Base-by-base conservation (phyloP, 176 grass and related monocot genomes). In the Oryza meyeriana region DNA sequence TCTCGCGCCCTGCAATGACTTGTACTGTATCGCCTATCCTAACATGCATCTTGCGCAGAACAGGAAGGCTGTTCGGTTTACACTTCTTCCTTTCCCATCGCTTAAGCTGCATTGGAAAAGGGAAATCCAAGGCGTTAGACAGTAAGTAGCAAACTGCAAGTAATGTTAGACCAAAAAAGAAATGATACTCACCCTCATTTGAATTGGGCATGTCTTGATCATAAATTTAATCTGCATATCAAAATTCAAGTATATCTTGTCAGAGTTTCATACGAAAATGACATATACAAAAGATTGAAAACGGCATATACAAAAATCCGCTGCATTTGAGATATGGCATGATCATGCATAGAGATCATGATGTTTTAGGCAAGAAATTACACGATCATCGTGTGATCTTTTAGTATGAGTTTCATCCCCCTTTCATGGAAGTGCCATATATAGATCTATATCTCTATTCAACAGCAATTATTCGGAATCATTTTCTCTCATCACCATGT, bases 41-140 rank as follows among this genome's bases (percentile, higher is more conserved):
- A 40, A 99, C 91, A 64, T 94, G 96, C 96, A 99, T 94, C 85
- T 99, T 95, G 62, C 94, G 96, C 62, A 99, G 61, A 67, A 95
- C 63, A 25, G 96, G 96, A 66, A 93, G 88, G 44, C 96, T 91
- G 85, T 95, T 99, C 61, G 96, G 89, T 84, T 99, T 95, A 35
- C 90, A 99, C 73, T 99, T 90, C 89, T 99, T 99, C 45, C 87
- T 47, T 74, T 95, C 93, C 93, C 93, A 99, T 86, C 85, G 81
- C 69, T 93, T 90, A 90, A 99, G 90, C 96, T 98, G 72, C 66
- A 88, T 27, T 29, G 68, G 26, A 57, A 75, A 33, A 76, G 17
- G 27, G 73, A 47, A 45, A 4, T 69, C 61, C 26, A 14, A 12
- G 52, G 20, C 35, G 41, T 30, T 57, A 22, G 39, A 36, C 2